A percentile compares a stretch with the other conserved stretches of the same genome.
These are phyloP conservation scores for Coemansia sp. DNA, from an alignment of 371 early-diverging fungal species.

Conservation along the genomic window DNA sequence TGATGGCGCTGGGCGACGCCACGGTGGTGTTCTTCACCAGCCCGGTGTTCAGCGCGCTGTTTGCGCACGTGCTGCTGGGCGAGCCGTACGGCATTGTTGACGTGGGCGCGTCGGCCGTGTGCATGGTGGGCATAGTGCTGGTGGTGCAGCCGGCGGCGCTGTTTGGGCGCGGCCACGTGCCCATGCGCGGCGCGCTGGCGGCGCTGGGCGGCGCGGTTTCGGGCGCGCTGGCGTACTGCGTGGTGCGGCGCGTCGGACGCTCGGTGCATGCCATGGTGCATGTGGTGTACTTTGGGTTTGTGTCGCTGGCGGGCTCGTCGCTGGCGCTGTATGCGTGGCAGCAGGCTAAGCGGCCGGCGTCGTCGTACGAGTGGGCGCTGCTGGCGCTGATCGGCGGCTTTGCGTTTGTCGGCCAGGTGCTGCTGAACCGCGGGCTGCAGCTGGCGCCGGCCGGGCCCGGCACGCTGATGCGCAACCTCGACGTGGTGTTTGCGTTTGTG, in stretches of 20 bases:
- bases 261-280: slow-evolving; percentile 71
- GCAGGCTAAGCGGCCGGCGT: slow-evolving; percentile 41
- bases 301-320: slow-evolving; percentile 54
- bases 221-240: slow-evolving; percentile 67
- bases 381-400: slow-evolving; percentile 58
- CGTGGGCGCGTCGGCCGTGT: slow-evolving; percentile 55
- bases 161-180: slow-evolving; percentile 42
- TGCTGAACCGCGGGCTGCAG: slow-evolving; percentile 75
- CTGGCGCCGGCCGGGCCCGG: slow-evolving; percentile 75
- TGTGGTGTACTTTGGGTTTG: slow-evolving; percentile 70
- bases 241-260: slow-evolving; percentile 70
- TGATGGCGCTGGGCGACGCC: slow-evolving; percentile 72
- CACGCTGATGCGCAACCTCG: slow-evolving; percentile 77
- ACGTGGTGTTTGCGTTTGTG: slow-evolving; percentile 78
- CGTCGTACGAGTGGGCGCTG: slow-evolving; percentile 45
- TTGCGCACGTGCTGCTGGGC: slow-evolving; percentile 62
- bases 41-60: slow-evolving; percentile 72
- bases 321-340: slow-evolving; percentile 23
- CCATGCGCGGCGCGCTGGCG: slow-evolving; percentile 36
- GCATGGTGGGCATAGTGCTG: slow-evolving; percentile 66
- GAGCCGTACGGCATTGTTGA: slow-evolving; percentile 70
- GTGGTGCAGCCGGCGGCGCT: slow-evolving; percentile 67
- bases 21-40: slow-evolving; percentile 78
- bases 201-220: slow-evolving; percentile 65
- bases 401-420: slow-evolving; percentile 74